These are phyloP conservation scores for Gaillardinia entomophila DNA, from an alignment of 805 yeast genomes.

Conservation along the genomic window DNA sequence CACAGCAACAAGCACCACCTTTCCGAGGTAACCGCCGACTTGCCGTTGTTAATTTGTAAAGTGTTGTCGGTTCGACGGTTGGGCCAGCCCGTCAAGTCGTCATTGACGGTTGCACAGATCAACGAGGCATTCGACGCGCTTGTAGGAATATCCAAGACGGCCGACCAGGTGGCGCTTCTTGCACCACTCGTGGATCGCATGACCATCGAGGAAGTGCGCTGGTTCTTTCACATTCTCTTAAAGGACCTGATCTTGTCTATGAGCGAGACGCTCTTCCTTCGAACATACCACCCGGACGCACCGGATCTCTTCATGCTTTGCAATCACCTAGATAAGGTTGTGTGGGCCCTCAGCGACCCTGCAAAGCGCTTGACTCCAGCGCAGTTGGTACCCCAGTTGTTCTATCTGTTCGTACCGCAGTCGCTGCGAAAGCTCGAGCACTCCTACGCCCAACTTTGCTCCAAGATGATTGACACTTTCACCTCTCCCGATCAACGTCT, in stretches of 20 bases:
- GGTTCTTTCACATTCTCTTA: slow-evolving; percentile 63
- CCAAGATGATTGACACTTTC: slow-evolving; percentile 22
- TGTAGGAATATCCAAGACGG: slow-evolving; percentile 16
- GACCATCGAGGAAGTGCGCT: slow-evolving; percentile 58
- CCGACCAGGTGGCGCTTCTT: slow-evolving; percentile 40
- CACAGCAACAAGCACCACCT: slow-evolving; percentile 23
- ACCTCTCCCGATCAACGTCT: slow-evolving; percentile 6
- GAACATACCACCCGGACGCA: slow-evolving; percentile 78
- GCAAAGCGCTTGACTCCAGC: slow-evolving; percentile 32
- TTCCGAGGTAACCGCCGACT: slow-evolving; percentile 41
- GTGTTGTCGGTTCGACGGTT: slow-evolving; percentile 48
- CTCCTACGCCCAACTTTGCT: slow-evolving; percentile 47
- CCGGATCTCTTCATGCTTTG: slow-evolving; percentile 57
- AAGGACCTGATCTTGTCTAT: slow-evolving; percentile 55
- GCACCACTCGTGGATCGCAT: slow-evolving; percentile 46
- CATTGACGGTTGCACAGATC: slow-evolving; percentile 22
- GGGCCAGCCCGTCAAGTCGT: slow-evolving; percentile 17
- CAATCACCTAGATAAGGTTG: slow-evolving; percentile 54
- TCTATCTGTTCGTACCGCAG: slow-evolving; percentile 71
- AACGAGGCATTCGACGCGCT: slow-evolving; percentile 25
- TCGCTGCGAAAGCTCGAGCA: slow-evolving; percentile 52
- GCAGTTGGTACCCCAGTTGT: slow-evolving; percentile 38
- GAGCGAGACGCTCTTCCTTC: slow-evolving; percentile 53
- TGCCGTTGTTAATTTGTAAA: slow-evolving; percentile 46
- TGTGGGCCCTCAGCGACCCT: slow-evolving; percentile 50